Percentiles rank a stretch among this genome's conserved stretches.
These are phyloP conservation scores for Glycine soja DNA, from an alignment of 306 rosid genomes.

Conservation along the genomic window DNA sequence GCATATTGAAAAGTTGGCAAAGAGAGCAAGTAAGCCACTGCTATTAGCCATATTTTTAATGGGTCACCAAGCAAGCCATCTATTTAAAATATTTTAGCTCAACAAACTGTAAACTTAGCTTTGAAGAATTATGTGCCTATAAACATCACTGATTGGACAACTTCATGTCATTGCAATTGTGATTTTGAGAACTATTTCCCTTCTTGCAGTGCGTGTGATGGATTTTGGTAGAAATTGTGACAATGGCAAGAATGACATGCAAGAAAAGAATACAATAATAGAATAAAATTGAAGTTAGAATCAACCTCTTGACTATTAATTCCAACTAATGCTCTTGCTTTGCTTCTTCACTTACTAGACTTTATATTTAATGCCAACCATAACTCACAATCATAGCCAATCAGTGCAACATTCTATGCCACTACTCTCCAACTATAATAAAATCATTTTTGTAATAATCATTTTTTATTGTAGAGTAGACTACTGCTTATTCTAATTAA, in stretches of 20 bases:
- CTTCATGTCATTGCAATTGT: neutral
- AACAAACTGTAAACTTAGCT: conserved; percentile 42
- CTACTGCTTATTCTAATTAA: neutral
- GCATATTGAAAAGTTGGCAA: neutral
- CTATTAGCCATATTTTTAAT: neutral
- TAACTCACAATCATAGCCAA: conserved; percentile 11
- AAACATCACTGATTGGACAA: neutral
- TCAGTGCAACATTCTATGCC: conserved; percentile 29
- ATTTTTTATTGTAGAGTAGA: neutral
- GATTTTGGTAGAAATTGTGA: neutral
- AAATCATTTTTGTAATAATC: neutral
- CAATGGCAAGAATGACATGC: neutral
- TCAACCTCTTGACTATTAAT: conserved; percentile 10
- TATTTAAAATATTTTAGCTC: conserved; percentile 8
- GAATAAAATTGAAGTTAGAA: neutral
- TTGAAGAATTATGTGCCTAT: conserved; percentile 10
- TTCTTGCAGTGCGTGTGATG: neutral
- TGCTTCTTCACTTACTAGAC: neutral
- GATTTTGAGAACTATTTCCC: neutral
- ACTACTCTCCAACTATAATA: conserved; percentile 8
- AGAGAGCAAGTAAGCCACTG: neutral
- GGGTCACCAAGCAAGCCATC: neutral
- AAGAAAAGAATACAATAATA: neutral
- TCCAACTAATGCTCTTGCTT: conserved; percentile 15
- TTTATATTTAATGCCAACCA: conserved; percentile 31